Evolutionary conservation across 1,139 yeast species (phyloP), one percentile per base, ranked within the genome.

Genomic region (Lodderomyces beijingensis): DNA sequence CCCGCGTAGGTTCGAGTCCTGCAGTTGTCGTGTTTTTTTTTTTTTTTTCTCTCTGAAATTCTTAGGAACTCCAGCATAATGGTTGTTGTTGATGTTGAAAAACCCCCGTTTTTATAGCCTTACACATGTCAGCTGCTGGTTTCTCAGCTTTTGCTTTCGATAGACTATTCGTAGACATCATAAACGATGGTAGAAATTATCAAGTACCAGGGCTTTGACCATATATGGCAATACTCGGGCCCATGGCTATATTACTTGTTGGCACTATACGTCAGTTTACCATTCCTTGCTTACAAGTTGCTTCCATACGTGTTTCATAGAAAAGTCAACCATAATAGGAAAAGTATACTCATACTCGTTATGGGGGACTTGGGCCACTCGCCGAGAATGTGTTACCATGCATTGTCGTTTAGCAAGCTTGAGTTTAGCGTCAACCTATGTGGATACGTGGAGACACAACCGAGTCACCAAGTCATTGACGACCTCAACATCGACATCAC

Each of bases 331-430:
- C 41, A 44, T 6, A 36, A 39, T 30, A 30, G 49, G 9, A 46
- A 50, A 37, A 59, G 71, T 42, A 77, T 87, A 3, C 70, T 85
- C 6, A 78, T 91, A 17, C 71, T 86, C 38, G 98, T 91, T 1
- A 63, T 93, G 17, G 99, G 99, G 1, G 98, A 91, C 51, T 55
- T 93, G 34, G 96, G 96, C 10, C 94, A 89, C 49, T 89, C 97
- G 1, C 99, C 99, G 4, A 66, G 99, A 41, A 91, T 91, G 86
- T 74, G 83, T 47, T 85, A 91, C 55, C 99, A 93, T 55, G 95
- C 95, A 1, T 59, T 70, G 38, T 82, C 94, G 34, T 77, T 91
- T 45, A 73, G 85, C n/a, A 60, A 68, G 31, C 57, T 61, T 16
- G 91, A 87, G 1, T 82, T 81, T 54, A 67, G 70, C 31, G 98